Conservation (phyloP, 2,329 filamentous ascomycete species). For the Colletotrichum filicis region DNA sequence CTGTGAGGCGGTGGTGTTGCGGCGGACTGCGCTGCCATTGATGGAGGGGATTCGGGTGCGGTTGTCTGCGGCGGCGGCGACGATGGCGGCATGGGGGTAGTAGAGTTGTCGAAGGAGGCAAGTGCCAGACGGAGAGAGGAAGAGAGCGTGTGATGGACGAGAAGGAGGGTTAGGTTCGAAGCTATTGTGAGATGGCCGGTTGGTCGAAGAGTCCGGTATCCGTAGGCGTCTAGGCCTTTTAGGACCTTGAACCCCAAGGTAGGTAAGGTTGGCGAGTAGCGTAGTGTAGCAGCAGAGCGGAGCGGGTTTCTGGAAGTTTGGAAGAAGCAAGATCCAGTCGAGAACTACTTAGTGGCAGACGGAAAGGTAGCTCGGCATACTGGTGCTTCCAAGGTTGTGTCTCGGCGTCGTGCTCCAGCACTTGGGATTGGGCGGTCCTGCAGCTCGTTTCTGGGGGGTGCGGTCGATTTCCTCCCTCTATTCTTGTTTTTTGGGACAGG, state of each 20-base stretch:
- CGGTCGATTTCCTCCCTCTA: not conserved
- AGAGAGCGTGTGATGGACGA: not conserved
- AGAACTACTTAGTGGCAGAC: constrained; percentile 1
- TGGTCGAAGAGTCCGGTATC: not conserved
- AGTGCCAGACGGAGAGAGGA: not conserved
- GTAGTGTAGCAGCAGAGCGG: not conserved
- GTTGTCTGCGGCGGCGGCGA: not conserved
- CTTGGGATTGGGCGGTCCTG: not conserved
- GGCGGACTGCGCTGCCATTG: constrained; percentile 27
- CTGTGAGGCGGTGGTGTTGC: constrained; percentile 12
- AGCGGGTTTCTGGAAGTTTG: not conserved
- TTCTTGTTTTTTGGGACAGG: not conserved
- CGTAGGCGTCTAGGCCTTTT: not conserved
- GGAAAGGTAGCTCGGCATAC: not conserved
- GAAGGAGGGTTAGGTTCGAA: not conserved
- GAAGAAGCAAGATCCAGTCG: constrained; percentile 8
- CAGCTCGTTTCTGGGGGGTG: not conserved
- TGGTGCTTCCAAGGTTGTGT: constrained; percentile 2
- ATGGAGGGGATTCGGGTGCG: not conserved
- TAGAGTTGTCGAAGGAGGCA: not conserved
- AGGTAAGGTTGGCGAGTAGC: not conserved
- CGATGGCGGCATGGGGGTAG: constrained; percentile 2
- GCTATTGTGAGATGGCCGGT: constrained; percentile 1
- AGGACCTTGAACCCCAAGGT: not conserved
- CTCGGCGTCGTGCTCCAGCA: not conserved